These are phyloP conservation scores for Fistulinella prunicolor DNA, from an alignment of 768 basidiomycete species.

Conservation along the genomic window DNA sequence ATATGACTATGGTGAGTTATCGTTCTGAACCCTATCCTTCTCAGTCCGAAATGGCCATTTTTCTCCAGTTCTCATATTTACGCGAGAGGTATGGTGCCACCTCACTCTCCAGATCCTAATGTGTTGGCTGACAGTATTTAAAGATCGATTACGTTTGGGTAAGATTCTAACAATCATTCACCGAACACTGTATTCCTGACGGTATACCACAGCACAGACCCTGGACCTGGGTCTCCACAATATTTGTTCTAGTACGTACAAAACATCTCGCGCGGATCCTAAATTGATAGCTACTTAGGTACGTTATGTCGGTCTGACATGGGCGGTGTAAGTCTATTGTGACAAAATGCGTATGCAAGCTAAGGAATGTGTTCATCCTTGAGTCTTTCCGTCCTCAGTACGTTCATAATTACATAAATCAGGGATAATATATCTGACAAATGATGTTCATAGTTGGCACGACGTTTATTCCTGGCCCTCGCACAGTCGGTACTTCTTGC, in stretches of 20 bases:
- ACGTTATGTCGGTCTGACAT: slow-evolving; percentile 1
- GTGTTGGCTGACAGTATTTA: background rate
- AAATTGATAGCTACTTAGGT: no score
- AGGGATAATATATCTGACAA: background rate
- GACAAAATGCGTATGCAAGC: background rate
- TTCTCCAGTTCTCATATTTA: no score
- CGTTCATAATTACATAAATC: background rate
- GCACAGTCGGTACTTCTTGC: background rate
- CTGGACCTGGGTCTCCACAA: slow-evolving; percentile 3
- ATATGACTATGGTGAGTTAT: no score
- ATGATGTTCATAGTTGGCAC: background rate
- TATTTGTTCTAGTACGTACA: background rate
- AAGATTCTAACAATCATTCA: background rate
- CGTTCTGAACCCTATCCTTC: no score
- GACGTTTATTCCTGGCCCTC: background rate
- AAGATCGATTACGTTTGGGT: slow-evolving; percentile 7
- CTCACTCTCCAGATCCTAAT: no score
- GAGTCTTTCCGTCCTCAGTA: background rate
- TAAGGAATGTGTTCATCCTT: background rate
- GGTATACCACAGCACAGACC: background rate
- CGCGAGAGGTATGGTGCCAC: no score
- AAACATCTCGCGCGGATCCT: no score
- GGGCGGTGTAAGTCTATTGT: background rate
- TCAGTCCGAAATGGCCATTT: no score
- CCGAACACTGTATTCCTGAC: background rate